A percentile compares a stretch with the other conserved stretches of the same genome.
phyloP scores from a whole-genome alignment of 805 yeast species.

The Naumovozyma dairenensis region DNA sequence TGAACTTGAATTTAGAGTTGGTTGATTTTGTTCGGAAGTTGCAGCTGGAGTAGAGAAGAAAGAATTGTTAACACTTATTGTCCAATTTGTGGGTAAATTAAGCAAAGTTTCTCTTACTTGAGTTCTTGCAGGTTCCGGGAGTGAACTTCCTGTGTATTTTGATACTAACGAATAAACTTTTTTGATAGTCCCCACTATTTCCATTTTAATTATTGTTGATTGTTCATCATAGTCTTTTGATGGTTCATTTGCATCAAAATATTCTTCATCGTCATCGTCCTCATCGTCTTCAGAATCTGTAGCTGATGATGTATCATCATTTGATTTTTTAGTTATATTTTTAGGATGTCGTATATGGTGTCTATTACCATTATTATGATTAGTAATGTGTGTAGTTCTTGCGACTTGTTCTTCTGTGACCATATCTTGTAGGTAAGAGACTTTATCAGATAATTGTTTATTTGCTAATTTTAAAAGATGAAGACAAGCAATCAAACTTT shows the following conservation, averaged over 20 bases:
- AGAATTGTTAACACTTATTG: constrained; percentile 31
- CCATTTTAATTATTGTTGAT: constrained; percentile 51
- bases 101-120: constrained; percentile 73
- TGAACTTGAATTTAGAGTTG: neutral
- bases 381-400: constrained; percentile 4
- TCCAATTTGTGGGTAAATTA: constrained; percentile 67
- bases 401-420: constrained; percentile 38
- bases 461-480: constrained; percentile 76
- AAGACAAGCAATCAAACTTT: constrained; percentile 65
- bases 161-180: constrained; percentile 81
- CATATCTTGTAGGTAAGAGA: constrained; percentile 49
- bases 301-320: constrained; percentile 1
- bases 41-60: constrained; percentile 3
- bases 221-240: constrained; percentile 16
- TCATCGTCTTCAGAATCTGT: constrained; percentile 7
- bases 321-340: no score
- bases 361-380: constrained; percentile 8
- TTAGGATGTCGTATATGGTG: constrained; percentile 1
- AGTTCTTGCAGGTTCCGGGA: constrained; percentile 70
- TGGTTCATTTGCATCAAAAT: constrained; percentile 29
- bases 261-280: constrained; percentile 22
- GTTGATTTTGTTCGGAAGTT: constrained; percentile 1
- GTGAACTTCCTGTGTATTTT: constrained; percentile 65
- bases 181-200: constrained; percentile 79
- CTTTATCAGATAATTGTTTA: constrained; percentile 58